These are phyloP conservation scores for Citropsis articulata DNA, from an alignment of 345 rosid species.

Conservation along the genomic window DNA sequence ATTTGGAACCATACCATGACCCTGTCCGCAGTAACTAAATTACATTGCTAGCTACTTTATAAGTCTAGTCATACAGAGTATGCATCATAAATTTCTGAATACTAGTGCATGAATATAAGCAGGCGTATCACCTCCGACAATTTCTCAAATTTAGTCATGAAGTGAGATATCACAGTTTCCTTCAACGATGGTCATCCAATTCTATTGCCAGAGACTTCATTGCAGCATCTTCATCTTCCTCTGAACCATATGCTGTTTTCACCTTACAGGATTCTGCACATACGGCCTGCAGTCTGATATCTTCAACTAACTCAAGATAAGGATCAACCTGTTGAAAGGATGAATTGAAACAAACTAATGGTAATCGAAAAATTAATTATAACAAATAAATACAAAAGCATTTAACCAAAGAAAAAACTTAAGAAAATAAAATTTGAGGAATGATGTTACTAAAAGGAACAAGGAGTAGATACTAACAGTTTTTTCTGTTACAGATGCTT, in stretches of 20 bases:
- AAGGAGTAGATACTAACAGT: conserved; percentile 46
- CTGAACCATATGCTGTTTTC: conserved; percentile 49
- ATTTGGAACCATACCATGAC: background rate
- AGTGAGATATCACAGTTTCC: conserved; percentile 57
- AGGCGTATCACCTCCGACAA: conserved; percentile 62
- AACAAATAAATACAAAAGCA: background rate
- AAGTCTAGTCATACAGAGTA: background rate
- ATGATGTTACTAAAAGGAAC: background rate
- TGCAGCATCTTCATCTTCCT: conserved; percentile 66
- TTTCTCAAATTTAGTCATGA: conserved; percentile 42
- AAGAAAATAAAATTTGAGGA: conserved; percentile 8
- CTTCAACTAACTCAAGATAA: conserved; percentile 57
- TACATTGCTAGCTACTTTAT: background rate
- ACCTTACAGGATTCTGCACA: conserved; percentile 32
- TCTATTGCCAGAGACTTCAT: conserved; percentile 39
- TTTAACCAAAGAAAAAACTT: background rate
- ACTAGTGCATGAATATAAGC: conserved; percentile 13
- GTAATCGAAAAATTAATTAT: conserved; percentile 2
- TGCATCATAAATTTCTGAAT: background rate
- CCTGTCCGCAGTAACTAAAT: background rate
- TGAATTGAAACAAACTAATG: conserved; percentile 18
- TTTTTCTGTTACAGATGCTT: conserved; percentile 59
- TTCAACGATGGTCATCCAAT: conserved; percentile 52
- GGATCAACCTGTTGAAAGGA: conserved; percentile 71
- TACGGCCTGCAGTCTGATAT: conserved; percentile 56